Percentiles rank a stretch among this genome's conserved stretches.
Evolutionary conservation across 1,139 yeast genomes (phyloP).

Genomic region (Blastobotrys malaysiensis): DNA sequence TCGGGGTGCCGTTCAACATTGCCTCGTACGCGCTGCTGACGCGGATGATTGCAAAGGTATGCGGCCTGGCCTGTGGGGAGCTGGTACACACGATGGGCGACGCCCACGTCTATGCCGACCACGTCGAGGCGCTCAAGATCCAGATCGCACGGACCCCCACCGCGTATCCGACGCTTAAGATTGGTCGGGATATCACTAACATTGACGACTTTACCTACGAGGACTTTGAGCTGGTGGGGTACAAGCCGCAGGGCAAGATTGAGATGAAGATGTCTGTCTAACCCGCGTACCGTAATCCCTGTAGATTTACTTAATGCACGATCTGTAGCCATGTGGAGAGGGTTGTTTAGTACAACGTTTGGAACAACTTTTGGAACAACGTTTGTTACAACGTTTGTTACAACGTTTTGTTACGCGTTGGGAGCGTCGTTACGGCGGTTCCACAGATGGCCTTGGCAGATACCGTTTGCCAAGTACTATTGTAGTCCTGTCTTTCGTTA

Average conservation of each 20-base stretch:
- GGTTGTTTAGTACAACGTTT: no score
- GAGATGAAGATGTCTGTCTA: conserved; percentile 78
- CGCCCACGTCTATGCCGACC: conserved; percentile 90
- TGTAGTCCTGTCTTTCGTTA: no score
- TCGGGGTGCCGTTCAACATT: conserved; percentile 96
- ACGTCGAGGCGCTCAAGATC: conserved; percentile 78
- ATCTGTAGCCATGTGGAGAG: no score
- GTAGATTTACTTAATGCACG: background rate
- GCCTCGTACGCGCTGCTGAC: conserved; percentile 93
- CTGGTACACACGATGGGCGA: conserved; percentile 95
- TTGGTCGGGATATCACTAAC: conserved; percentile 57
- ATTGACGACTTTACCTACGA: conserved; percentile 88
- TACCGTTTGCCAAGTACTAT: no score
- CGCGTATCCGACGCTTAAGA: conserved; percentile 68
- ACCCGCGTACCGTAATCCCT: no score
- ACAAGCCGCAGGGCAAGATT: conserved; percentile 76
- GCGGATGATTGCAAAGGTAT: conserved; percentile 91
- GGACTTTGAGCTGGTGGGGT: conserved; percentile 74
- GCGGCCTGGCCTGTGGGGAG: conserved; percentile 92
- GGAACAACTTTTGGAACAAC: no score
- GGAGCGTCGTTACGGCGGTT: no score
- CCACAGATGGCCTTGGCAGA: no score
- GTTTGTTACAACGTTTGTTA: no score
- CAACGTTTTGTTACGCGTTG: no score
- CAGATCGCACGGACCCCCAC: conserved; percentile 74